These are phyloP conservation scores for Viridothelium virens DNA, from an alignment of 495 filamentous ascomycete species.

Conservation along the genomic window DNA sequence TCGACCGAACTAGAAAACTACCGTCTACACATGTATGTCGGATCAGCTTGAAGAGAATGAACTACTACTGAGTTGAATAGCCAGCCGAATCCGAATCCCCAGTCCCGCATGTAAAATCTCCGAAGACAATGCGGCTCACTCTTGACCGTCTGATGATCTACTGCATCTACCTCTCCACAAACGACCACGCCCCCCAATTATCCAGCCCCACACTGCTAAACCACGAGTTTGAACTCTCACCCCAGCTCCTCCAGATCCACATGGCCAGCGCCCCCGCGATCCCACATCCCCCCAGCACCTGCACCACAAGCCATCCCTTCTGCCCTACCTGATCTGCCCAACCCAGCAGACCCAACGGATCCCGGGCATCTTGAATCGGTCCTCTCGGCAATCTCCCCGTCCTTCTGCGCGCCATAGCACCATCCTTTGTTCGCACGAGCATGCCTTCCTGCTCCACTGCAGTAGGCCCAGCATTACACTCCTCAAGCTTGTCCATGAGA, in stretches of 20 bases:
- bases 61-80: no score
- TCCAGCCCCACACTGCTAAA: not conserved
- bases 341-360: slow-evolving; percentile 69
- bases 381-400: slow-evolving; percentile 22
- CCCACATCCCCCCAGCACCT: slow-evolving; percentile 68
- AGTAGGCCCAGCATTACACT: slow-evolving; percentile 42
- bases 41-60: no score
- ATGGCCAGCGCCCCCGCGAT: slow-evolving; percentile 66
- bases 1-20: no score
- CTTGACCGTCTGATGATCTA: no score
- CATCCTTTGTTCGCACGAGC: slow-evolving; percentile 31
- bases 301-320: slow-evolving; percentile 61
- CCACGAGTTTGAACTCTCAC: not conserved
- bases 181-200: not conserved
- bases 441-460: slow-evolving; percentile 46
- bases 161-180: not conserved
- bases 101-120: not conserved
- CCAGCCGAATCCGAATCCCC: no score
- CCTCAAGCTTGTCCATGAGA: slow-evolving; percentile 63
- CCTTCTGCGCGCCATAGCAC: slow-evolving; percentile 19
- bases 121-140: not conserved
- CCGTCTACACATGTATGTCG: no score
- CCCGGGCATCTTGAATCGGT: slow-evolving; percentile 45
- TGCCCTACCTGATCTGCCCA: slow-evolving; percentile 60
- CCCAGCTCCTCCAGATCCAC: slow-evolving; percentile 29